Base-by-base conservation (phyloP, 1,284 basidiomycete species). In the Bondarzewia mesenterica region DNA sequence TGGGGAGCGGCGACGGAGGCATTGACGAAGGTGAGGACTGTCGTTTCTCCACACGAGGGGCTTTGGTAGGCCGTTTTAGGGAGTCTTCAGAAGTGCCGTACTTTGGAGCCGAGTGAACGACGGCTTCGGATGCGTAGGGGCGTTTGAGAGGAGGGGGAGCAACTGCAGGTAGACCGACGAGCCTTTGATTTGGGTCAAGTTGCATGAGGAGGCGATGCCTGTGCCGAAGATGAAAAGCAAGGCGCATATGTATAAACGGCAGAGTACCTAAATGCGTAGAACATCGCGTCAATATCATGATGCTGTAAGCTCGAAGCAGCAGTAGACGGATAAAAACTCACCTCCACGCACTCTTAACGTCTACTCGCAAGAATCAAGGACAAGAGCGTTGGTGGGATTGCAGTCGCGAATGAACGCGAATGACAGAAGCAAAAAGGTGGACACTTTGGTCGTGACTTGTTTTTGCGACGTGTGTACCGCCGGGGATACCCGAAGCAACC, bases 161-260 rank as follows among this genome's bases (percentile, higher is more conserved):
- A 42, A 52, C 20, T 43, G 22, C 12, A 43, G 41, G 57, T 56
- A 37, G 58, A 58, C 35, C 48, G 46, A 60, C 51, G 46, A 62
- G 44, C 55, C 52, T 56, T 53, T 52, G 57, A 51, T 61, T 59
- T 45, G 55, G 62, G 61, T 76, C 71, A 58, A 73, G 58, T 70
- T 75, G 74, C 77, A 80, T 80, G 68, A 77, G 70, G 62, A 75
- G 71, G 66, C 72, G 67, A 63, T 67, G 72, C 70, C 74, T 71
- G 53, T 69, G 64, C 59, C 69, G 67, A 53, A 74, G 59, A 46
- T 66, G 55, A 54, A 73, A 66, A 54, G 71, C 72, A 64, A 74
- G 60, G 68, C 70, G 73, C 77, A 81, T 80, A 62, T 50, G 48
- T 36, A 32, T 22, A 39, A 25, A 39, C 32, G 46, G n/a, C n/a